These are phyloP conservation scores for Fusarium nodosum DNA, from an alignment of 2,329 filamentous ascomycete species.

Conservation along the genomic window DNA sequence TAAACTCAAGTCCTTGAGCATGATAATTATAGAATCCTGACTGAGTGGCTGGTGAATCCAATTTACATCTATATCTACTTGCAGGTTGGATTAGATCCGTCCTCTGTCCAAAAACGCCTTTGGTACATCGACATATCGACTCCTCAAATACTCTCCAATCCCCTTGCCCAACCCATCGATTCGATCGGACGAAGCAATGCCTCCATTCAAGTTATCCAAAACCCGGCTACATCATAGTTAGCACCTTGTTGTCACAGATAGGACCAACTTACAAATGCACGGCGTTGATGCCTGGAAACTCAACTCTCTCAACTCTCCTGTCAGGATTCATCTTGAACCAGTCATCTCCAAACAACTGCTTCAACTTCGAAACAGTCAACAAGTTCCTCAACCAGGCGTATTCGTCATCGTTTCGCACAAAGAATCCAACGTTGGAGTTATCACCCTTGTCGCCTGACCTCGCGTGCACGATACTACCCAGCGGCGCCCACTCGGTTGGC, in stretches of 20 bases:
- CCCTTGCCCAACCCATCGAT: constrained; percentile 64
- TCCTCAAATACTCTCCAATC: constrained; percentile 60
- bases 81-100: constrained; percentile 26
- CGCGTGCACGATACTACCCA: constrained; percentile 52
- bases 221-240: constrained; percentile 48
- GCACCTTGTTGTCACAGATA: not conserved
- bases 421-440: constrained; percentile 62
- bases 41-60: not conserved
- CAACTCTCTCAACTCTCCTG: constrained; percentile 59
- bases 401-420: constrained; percentile 59
- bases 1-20: not conserved
- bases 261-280: constrained; percentile 47
- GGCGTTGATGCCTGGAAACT: constrained; percentile 56
- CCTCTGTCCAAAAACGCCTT: constrained; percentile 59
- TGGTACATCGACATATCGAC: constrained; percentile 61
- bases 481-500: constrained; percentile 46
- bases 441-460: constrained; percentile 59
- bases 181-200: constrained; percentile 58
- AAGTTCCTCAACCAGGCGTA: constrained; percentile 61
- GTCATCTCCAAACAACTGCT: constrained; percentile 56
- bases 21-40: not conserved
- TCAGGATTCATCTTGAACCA: constrained; percentile 53
- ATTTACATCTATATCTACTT: not conserved
- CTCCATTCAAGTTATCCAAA: constrained; percentile 61
- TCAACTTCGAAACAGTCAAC: constrained; percentile 57